Base-by-base conservation (phyloP, 2,329 filamentous ascomycete genomes). In the Aspergillus fijiensis region DNA sequence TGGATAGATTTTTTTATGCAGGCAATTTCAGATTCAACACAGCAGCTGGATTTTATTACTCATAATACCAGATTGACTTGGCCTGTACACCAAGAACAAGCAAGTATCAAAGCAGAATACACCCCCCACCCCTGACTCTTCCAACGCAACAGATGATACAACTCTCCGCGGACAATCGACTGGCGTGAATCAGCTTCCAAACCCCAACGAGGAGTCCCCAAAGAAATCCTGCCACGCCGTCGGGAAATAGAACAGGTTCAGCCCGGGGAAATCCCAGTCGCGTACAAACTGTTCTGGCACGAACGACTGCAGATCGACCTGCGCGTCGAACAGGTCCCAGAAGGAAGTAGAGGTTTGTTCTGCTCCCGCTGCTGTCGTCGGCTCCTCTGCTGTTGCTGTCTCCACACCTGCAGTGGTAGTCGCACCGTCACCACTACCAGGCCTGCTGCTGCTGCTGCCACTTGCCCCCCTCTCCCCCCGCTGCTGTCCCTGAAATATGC, bases 261-360 rank as follows among this genome's bases (percentile, higher is more conserved):
- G 65, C 0, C 82, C 82, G 0, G 83, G 82, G 61, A 85, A 85
- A 60, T 84, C 82, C 83, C 82, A 85, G 60, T 85, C 82, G n/a
- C 83, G 80, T 0, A 84, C 77, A 61, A 85, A 85, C 59, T 85
- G 80, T 62, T 81, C 80, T 0, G 82, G 83, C 0, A 82, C 77
- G 69, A 84, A 85, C 9, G 77, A 79, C 56, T 85, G 81, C 33
- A 84, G 76, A 51, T 84, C 82, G 1, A 74, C 74, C 54, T 81
- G 79, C 14, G 76, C 75, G 59, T 73, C 69, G 27, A 74, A 72
- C 7, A 71, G 56, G 31, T 74, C 71, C 74, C 74, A 70, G 60
- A 74, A 75, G 12, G 71, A 71, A 16, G 27, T 9, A 3, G 14
- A 19, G 19, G 39, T n/a, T 29, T 29, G 35, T n/a, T 21, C 21